phyloP scores from a whole-genome alignment of 257 asterid species.

The Penstemon eatonii region DNA sequence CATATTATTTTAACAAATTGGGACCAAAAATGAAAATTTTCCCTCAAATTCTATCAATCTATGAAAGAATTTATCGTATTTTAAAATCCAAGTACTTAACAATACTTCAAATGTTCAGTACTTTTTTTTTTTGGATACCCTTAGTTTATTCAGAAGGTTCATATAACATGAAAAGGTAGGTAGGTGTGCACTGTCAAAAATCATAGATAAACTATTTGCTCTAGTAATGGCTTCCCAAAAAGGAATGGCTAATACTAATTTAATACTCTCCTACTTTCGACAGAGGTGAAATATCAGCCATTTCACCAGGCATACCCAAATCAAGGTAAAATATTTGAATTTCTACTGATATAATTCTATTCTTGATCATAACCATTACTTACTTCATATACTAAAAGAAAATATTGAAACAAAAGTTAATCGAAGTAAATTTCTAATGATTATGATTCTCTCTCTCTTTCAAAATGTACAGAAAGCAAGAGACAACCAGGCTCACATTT shows the following conservation, averaged over 20 bases:
- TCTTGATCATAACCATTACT: neutral
- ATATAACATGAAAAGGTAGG: neutral
- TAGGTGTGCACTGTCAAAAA: neutral
- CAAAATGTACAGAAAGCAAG: constrained; percentile 38
- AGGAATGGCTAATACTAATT: constrained; percentile 3
- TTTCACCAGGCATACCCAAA: constrained; percentile 37
- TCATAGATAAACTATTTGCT: neutral
- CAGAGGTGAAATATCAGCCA: constrained; percentile 52
- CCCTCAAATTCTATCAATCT: no score
- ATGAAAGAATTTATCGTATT: no score
- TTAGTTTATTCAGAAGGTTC: neutral
- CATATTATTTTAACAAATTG: no score
- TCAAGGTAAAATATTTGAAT: constrained; percentile 38
- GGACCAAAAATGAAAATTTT: no score
- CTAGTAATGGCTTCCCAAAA: neutral
- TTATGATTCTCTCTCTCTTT: neutral
- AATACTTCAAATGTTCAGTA: no score
- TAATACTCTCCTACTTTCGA: constrained; percentile 21
- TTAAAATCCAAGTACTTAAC: no score
- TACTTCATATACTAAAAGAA: neutral
- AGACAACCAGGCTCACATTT: constrained; percentile 34
- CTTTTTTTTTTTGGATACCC: no score
- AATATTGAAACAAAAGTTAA: neutral
- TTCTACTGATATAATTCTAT: neutral
- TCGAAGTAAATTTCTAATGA: neutral